These are phyloP conservation scores for Kwoniella shivajii DNA, from an alignment of 1,284 basidiomycete genomes.

Conservation along the genomic window DNA sequence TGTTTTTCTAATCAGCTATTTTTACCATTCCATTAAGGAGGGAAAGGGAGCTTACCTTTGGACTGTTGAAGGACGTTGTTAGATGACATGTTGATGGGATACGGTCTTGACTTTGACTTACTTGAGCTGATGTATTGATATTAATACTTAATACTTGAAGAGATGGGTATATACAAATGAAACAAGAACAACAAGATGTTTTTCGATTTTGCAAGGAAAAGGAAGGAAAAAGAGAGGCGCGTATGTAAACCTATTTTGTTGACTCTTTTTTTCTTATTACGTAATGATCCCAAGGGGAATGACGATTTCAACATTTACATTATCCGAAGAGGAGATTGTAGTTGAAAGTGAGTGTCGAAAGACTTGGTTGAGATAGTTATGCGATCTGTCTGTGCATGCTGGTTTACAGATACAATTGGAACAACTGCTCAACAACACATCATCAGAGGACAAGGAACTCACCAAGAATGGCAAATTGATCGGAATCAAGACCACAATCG, in stretches of 20 bases:
- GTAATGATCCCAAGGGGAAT: background rate
- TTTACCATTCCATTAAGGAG: background rate
- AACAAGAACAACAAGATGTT: slow-evolving; percentile 5
- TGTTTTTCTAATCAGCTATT: background rate
- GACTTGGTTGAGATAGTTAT: too few relatives aligned
- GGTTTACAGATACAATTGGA: too few relatives aligned
- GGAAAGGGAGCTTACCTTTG: slow-evolving; percentile 10
- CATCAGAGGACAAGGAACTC: too few relatives aligned
- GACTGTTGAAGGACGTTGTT: slow-evolving; percentile 20
- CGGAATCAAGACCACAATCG: too few relatives aligned
- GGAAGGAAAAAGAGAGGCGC: slow-evolving; percentile 15
- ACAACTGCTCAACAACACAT: too few relatives aligned
- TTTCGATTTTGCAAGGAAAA: background rate
- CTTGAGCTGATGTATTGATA: background rate
- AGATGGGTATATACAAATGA: background rate
- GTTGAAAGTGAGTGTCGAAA: too few relatives aligned
- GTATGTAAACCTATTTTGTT: background rate
- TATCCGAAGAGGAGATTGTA: background rate
- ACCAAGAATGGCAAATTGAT: too few relatives aligned
- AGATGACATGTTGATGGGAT: slow-evolving; percentile 14
- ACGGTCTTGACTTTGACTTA: slow-evolving; percentile 2
- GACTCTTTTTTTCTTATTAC: background rate
- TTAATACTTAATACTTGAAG: background rate
- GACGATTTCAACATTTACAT: background rate
- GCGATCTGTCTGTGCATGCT: too few relatives aligned